These are phyloP conservation scores for Marasmius oreades DNA, from an alignment of 1,284 basidiomycete genomes.

Conservation along the genomic window DNA sequence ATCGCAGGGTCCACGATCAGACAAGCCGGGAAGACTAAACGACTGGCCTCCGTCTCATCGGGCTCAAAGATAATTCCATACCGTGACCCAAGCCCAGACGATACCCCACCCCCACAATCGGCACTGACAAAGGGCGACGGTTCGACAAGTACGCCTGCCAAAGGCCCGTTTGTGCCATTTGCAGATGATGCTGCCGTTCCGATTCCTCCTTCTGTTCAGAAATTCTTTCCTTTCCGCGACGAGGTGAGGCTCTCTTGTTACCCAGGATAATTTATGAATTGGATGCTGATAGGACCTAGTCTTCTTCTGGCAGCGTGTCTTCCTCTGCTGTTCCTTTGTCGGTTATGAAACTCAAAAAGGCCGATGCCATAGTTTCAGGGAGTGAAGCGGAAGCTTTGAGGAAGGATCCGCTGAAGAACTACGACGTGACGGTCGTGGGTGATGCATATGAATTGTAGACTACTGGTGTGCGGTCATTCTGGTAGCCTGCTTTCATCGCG, in stretches of 20 bases:
- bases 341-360: slow-evolving; percentile 58
- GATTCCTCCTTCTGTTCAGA: slow-evolving; percentile 41
- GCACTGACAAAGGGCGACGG: slow-evolving; percentile 7
- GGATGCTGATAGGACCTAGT: slow-evolving; percentile 1
- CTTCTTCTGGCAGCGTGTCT: slow-evolving; percentile 16
- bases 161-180: slow-evolving; percentile 32
- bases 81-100: slow-evolving; percentile 45
- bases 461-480: too few species aligned
- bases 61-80: slow-evolving; percentile 53
- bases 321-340: slow-evolving; percentile 35
- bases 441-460: slow-evolving; percentile 2
- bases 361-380: slow-evolving; percentile 34
- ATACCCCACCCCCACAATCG: slow-evolving; percentile 29
- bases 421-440: slow-evolving; percentile 29
- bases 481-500: too few species aligned
- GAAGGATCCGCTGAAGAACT: slow-evolving; percentile 77
- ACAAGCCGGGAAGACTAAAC: slow-evolving; percentile 52
- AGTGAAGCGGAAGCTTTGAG: slow-evolving; percentile 72
- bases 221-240: slow-evolving; percentile 66
- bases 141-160: slow-evolving; percentile 30
- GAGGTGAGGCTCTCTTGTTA: slow-evolving; percentile 43
- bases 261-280: slow-evolving; percentile 9
- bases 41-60: slow-evolving; percentile 40
- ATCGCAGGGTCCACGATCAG: slow-evolving; percentile 61
- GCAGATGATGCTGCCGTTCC: slow-evolving; percentile 29